These are phyloP conservation scores for Fraxinus quadrangulata DNA, from an alignment of 257 asterid species.

Conservation along the genomic window DNA sequence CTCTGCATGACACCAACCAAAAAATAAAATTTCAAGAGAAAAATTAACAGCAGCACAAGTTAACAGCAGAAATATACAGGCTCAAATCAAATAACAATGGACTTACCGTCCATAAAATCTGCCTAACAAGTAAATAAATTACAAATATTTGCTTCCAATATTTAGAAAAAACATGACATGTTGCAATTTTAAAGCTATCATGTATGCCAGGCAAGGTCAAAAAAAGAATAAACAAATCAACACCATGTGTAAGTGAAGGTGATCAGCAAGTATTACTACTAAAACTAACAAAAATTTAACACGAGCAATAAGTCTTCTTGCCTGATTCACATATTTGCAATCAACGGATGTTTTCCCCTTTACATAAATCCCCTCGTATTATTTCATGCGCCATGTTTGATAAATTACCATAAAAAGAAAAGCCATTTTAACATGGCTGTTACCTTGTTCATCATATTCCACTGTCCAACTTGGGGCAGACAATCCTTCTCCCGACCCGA, in stretches of 20 bases:
- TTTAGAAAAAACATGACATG: background rate
- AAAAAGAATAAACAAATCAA: background rate
- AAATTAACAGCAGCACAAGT: background rate
- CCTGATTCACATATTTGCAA: background rate
- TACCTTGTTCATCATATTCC: conserved; percentile 20
- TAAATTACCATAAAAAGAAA: background rate
- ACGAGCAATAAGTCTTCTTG: background rate
- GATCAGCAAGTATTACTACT: background rate
- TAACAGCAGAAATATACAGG: background rate
- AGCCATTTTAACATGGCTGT: no score
- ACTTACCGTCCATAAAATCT: background rate
- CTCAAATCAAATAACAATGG: background rate
- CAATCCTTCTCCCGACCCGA: conserved; percentile 93
- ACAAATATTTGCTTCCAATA: background rate
- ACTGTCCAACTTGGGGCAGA: conserved; percentile 78
- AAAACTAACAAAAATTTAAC: background rate
- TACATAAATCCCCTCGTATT: background rate
- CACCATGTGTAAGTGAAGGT: background rate
- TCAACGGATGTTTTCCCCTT: background rate
- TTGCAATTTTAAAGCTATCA: background rate
- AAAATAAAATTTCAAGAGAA: background rate
- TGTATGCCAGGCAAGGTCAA: background rate
- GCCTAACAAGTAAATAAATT: background rate
- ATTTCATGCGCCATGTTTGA: background rate
- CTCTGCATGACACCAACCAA: conserved; percentile 48